These are phyloP conservation scores for Ophiocytium majus DNA, from an alignment of 352 stramenopile species.

Conservation along the genomic window DNA sequence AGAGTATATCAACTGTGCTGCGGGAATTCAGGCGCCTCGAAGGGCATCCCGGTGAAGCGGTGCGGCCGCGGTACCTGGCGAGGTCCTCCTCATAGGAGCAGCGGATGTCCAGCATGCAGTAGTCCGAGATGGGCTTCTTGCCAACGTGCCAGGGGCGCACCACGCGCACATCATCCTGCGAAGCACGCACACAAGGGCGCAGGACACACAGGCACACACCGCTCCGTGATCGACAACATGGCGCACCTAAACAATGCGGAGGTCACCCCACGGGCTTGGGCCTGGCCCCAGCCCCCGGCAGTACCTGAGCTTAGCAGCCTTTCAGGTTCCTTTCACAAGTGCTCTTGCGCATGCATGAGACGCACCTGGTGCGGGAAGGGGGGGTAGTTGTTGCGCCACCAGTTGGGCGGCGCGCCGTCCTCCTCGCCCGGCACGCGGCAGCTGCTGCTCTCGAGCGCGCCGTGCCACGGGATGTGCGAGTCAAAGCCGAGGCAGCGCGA, in stretches of 20 bases:
- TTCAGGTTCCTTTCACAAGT: too few species aligned
- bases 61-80: constrained; percentile 7
- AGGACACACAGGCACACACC: too few species aligned
- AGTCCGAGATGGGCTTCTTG: constrained; percentile 80
- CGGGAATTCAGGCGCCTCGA: too few species aligned
- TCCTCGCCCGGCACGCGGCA: constrained; percentile 78
- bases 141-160: constrained; percentile 80
- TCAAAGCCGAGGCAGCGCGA: constrained; percentile 93
- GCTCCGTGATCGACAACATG: too few species aligned
- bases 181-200: too few species aligned
- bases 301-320: too few species aligned
- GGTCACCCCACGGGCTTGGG: too few species aligned
- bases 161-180: constrained; percentile 86
- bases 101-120: constrained; percentile 78
- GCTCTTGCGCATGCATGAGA: constrained; percentile 59
- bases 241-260: too few species aligned
- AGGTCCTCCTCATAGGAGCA: constrained; percentile 90
- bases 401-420: constrained; percentile 34
- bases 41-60: too few species aligned
- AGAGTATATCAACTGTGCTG: too few species aligned
- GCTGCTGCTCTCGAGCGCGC: constrained; percentile 59
- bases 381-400: constrained; percentile 41
- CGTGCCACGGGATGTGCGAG: constrained; percentile 86
- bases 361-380: constrained; percentile 60
- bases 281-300: too few species aligned